A percentile compares a stretch with the other conserved stretches of the same genome.
These are phyloP conservation scores for Colletotrichum trifolii DNA, from an alignment of 2,329 filamentous ascomycete species.

Conservation along the genomic window DNA sequence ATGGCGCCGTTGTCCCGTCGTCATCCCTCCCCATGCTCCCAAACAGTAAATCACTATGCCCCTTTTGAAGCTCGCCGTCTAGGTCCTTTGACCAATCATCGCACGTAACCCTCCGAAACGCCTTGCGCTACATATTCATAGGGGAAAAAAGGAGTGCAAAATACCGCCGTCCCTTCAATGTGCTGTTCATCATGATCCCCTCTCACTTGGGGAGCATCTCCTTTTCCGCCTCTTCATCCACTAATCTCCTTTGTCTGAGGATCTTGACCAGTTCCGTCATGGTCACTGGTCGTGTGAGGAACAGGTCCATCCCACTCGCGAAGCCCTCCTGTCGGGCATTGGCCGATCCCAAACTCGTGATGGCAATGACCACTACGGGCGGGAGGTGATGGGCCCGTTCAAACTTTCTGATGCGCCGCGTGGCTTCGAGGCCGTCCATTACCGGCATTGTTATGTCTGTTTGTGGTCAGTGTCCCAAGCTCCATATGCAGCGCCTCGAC, in stretches of 20 bases:
- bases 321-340: constrained; percentile 57
- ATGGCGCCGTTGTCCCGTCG: background rate
- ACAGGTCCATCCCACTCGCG: constrained; percentile 56
- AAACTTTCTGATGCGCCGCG: constrained; percentile 52
- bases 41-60: background rate
- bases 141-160: background rate
- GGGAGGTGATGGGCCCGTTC: constrained; percentile 51
- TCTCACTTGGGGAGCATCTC: constrained; percentile 11
- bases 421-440: constrained; percentile 54
- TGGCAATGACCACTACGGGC: constrained; percentile 55
- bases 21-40: background rate
- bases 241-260: constrained; percentile 25
- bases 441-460: constrained; percentile 59
- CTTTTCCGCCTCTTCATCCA: constrained; percentile 24
- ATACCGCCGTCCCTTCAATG: background rate
- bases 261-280: constrained; percentile 45
- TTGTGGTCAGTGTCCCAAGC: constrained; percentile 27
- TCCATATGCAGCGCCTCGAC: background rate
- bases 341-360: constrained; percentile 56
- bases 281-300: constrained; percentile 58
- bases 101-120: constrained; percentile 12
- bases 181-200: constrained; percentile 1
- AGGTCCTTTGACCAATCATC: constrained; percentile 21
- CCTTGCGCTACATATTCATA: constrained; percentile 12
- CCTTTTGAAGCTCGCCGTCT: constrained; percentile 12